Conservation (phyloP, 805 yeast genomes). For the Ascoidea rubescens region DNA sequence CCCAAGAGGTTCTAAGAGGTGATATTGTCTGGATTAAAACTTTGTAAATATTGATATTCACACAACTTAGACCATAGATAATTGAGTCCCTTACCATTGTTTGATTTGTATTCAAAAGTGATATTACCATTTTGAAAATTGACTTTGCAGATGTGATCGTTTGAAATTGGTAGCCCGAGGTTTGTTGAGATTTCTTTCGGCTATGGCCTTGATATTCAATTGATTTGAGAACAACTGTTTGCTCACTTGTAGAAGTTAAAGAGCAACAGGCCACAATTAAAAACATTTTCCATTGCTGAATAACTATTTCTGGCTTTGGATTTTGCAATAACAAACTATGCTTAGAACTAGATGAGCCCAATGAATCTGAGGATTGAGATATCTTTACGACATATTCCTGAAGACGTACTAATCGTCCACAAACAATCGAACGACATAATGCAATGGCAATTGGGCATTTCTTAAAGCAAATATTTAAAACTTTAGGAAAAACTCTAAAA, state of each 20-base stretch:
- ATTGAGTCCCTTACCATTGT: constrained; percentile 69
- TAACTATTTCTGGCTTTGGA: constrained; percentile 42
- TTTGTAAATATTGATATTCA: constrained; percentile 79
- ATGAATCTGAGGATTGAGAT: constrained; percentile 12
- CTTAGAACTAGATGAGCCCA: constrained; percentile 5
- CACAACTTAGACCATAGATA: constrained; percentile 77
- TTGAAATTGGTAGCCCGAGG: constrained; percentile 46
- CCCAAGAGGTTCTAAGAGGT: constrained; percentile 42
- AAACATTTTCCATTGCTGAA: constrained; percentile 82
- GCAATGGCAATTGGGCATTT: constrained; percentile 91
- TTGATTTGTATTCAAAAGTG: constrained; percentile 60
- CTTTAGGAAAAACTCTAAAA: constrained; percentile 75
- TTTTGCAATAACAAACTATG: constrained; percentile 20
- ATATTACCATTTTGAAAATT: constrained; percentile 76
- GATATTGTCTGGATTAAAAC: constrained; percentile 70
- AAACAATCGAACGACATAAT: constrained; percentile 78
- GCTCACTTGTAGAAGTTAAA: constrained; percentile 79
- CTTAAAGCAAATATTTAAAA: constrained; percentile 59
- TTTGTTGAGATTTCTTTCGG: constrained; percentile 42
- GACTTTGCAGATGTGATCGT: constrained; percentile 87
- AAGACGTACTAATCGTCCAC: constrained; percentile 77
- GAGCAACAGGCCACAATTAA: constrained; percentile 87
- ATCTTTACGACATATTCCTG: constrained; percentile 43
- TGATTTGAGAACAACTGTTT: constrained; percentile 16
- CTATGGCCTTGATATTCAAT: constrained; percentile 32